Evolutionary conservation across 371 early-diverging fungal species (phyloP), one percentile per base, ranked within the genome.

Genomic region (Paraphysoderma sedebokerense): DNA sequence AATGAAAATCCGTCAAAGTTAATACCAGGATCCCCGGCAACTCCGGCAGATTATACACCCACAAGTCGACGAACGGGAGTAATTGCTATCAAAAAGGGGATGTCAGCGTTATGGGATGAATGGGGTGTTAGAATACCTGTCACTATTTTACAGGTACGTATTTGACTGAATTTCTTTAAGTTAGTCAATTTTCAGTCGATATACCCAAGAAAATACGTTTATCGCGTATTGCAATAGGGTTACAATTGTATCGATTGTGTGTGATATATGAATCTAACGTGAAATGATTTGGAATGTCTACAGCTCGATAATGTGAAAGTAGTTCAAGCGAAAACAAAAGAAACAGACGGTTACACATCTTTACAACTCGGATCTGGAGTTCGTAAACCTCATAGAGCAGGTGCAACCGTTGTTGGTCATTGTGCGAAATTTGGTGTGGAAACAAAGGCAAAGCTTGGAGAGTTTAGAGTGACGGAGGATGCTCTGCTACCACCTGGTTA

Each of bases 51-150:
- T n/a, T n/a, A n/a, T n/a, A n/a, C n/a, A n/a, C n/a, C n/a, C n/a
- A n/a, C n/a, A n/a, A n/a, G n/a, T n/a, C n/a, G n/a, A 28, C 55
- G 72, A 4, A 54, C 62, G 11, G 97, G 97, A 37, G 67, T 86
- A 13, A 75, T 96, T 55, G 95, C 81, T 31, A 62, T 72, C 45
- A 96, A 96, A 67, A 72, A 76, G 61, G 97, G 97, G 24, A 96
- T 95, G 95, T 81, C 86, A 24, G 75, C 79, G 27, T 64, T 90
- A 53, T 96, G 90, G 89, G 86, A 87, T 60, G 89, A 90, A 49
- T 81, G 81, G 71, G 97, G 96, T 35, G 72, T 71, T 20, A 74
- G 83, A 58, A 71, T 86, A 33, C 92, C 95, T 31, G 84, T 88
- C n/a, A 96, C 97, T 5, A 72, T 96, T 20, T 67, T 96, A 37